phyloP scores from a whole-genome alignment of 805 yeast species.

The Candida corydali region DNA sequence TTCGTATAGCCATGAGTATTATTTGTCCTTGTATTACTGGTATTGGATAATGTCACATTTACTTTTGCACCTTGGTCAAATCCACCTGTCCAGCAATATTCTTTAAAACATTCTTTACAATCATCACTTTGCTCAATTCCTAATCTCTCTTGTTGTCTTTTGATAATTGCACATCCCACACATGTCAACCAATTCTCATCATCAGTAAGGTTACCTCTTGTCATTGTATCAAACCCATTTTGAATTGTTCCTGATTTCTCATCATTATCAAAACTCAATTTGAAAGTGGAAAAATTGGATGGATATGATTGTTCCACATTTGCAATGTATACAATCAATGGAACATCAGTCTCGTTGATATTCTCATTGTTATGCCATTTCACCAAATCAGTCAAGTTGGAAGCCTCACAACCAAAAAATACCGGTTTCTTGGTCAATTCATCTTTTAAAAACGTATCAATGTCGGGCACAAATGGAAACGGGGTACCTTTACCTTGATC shows the following conservation, averaged over 20 bases:
- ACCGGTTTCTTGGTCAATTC: conserved; percentile 52
- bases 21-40: not conserved
- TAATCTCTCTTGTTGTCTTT: conserved; percentile 70
- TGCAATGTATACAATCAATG: conserved; percentile 35
- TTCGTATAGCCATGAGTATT: not conserved
- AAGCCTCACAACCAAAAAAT: conserved; percentile 40
- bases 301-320: conserved; percentile 31
- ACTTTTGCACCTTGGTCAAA: conserved; percentile 5
- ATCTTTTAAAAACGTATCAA: conserved; percentile 49
- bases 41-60: not conserved
- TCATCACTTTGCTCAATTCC: conserved; percentile 58
- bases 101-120: conserved; percentile 64
- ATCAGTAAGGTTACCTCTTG: conserved; percentile 30
- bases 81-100: conserved; percentile 60
- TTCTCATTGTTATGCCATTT: conserved; percentile 33
- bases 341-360: conserved; percentile 35
- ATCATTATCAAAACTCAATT: conserved; percentile 29
- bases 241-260: conserved; percentile 33
- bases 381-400: conserved; percentile 33
- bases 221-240: conserved; percentile 34
- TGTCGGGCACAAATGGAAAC: conserved; percentile 80
- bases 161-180: conserved; percentile 77
- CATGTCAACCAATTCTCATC: conserved; percentile 36
- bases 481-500: conserved; percentile 53
- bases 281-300: conserved; percentile 31